phyloP scores from a whole-genome alignment of 306 rosid genomes.

The Pueraria montana region DNA sequence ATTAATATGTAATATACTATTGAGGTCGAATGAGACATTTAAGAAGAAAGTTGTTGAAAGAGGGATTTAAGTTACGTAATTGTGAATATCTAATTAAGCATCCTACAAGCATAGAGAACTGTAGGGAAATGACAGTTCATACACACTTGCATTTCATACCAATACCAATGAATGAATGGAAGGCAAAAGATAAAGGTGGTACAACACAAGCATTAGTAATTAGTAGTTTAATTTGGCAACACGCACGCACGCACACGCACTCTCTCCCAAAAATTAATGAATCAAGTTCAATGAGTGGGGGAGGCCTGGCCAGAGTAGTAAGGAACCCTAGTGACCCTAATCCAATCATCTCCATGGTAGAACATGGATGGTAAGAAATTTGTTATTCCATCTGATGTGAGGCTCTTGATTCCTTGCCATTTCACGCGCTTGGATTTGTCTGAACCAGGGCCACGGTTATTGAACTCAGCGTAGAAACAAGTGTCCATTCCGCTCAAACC shows the following conservation, averaged over 20 bases:
- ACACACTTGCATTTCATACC: not conserved
- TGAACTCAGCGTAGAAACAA: constrained; percentile 63
- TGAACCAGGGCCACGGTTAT: constrained; percentile 74
- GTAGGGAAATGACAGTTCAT: constrained; percentile 8
- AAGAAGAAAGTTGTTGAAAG: not conserved
- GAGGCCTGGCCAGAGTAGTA: constrained; percentile 45
- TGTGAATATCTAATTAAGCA: not conserved
- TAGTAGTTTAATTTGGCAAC: not conserved
- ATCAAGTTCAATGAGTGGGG: not conserved
- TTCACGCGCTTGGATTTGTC: constrained; percentile 55
- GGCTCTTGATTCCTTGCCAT: constrained; percentile 71
- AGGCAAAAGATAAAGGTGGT: not conserved
- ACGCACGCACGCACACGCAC: not conserved
- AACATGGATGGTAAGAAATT: constrained; percentile 51
- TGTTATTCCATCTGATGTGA: constrained; percentile 38
- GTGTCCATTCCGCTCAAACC: constrained; percentile 55
- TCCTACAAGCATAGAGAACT: constrained; percentile 22
- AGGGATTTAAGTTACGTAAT: not conserved
- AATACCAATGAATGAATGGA: not conserved
- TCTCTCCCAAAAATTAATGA: not conserved
- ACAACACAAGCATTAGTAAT: not conserved
- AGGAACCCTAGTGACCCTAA: constrained; percentile 62
- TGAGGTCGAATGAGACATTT: too few species aligned
- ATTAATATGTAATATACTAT: too few species aligned
- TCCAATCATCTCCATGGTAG: constrained; percentile 65